Percentiles rank a stretch among this genome's conserved stretches.
phyloP scores from a whole-genome alignment of 345 rosid species.

The Euphorbia pulcherrima region DNA sequence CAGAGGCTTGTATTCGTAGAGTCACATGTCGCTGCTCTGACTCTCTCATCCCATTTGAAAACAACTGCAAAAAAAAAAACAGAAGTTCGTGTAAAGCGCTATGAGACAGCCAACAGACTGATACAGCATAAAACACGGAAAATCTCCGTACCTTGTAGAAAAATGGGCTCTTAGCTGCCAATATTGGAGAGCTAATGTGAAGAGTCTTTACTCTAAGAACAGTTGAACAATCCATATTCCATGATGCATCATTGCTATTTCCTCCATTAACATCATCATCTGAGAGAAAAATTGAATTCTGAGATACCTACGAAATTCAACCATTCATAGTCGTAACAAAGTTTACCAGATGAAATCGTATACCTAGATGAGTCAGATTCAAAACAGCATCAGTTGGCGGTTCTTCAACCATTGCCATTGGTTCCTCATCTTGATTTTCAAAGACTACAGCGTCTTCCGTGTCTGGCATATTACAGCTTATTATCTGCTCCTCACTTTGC shows the following conservation, averaged over 20 bases:
- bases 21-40: conserved; percentile 65
- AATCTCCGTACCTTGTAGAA: conserved; percentile 53
- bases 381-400: conserved; percentile 33
- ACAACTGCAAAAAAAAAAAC: conserved; percentile 44
- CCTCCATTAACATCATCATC: conserved; percentile 34
- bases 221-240: conserved; percentile 37
- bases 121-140: conserved; percentile 12
- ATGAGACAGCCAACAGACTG: not conserved
- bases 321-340: not conserved
- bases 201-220: conserved; percentile 50
- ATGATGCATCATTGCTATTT: conserved; percentile 26
- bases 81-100: not conserved
- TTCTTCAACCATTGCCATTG: conserved; percentile 56
- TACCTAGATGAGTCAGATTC: conserved; percentile 34
- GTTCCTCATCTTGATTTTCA: conserved; percentile 59
- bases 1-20: conserved; percentile 66
- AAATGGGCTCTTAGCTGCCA: conserved; percentile 78
- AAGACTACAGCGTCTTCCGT: conserved; percentile 45
- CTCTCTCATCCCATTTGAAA: conserved; percentile 79
- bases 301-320: not conserved
- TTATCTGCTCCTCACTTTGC: conserved; percentile 48
- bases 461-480: conserved; percentile 50
- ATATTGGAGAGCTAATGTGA: conserved; percentile 67
- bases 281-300: conserved; percentile 13
- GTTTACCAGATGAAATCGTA: not conserved